A percentile compares a stretch with the other conserved stretches of the same genome.
phyloP scores from a whole-genome alignment of 2,329 filamentous ascomycete species.

The Aspergillus tubingensis region DNA sequence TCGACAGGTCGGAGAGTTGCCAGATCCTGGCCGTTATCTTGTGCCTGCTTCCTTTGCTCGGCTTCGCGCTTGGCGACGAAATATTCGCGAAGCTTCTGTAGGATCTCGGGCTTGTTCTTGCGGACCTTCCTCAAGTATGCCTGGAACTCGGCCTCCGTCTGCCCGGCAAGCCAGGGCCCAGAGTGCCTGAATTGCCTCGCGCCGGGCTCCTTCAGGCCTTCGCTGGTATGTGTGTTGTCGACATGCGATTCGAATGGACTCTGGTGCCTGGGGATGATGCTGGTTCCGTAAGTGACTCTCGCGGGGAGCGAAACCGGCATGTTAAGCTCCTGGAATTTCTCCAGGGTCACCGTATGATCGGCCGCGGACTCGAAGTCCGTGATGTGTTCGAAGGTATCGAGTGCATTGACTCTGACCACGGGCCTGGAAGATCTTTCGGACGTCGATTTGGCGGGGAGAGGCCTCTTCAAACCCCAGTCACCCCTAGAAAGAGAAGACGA shows the following conservation, averaged over 20 bases:
- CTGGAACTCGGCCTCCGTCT: constrained; percentile 58
- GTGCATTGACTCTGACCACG: constrained; percentile 70
- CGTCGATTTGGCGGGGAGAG: constrained; percentile 75
- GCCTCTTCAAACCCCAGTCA: constrained; percentile 90
- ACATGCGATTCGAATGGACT: constrained; percentile 46
- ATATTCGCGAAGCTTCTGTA: constrained; percentile 39
- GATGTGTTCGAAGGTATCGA: constrained; percentile 84
- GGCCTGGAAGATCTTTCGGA: constrained; percentile 69
- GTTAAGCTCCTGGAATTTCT: constrained; percentile 83
- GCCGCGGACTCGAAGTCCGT: constrained; percentile 84
- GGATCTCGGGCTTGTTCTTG: constrained; percentile 41
- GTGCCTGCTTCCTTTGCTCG: constrained; percentile 40
- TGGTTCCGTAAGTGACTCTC: constrained; percentile 35
- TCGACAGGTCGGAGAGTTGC: constrained; percentile 29
- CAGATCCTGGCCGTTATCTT: constrained; percentile 44
- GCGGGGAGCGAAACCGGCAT: constrained; percentile 64
- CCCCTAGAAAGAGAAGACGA: constrained; percentile 70
- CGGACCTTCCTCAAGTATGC: constrained; percentile 52
- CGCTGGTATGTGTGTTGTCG: constrained; percentile 49
- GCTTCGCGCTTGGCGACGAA: constrained; percentile 36
- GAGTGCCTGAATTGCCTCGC: constrained; percentile 57
- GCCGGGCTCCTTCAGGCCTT: constrained; percentile 32
- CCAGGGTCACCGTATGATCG: constrained; percentile 76
- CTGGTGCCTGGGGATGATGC: constrained; percentile 32
- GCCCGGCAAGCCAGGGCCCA: constrained; percentile 60